A percentile compares a stretch with the other conserved stretches of the same genome.
Evolutionary conservation across 495 filamentous ascomycete species (phyloP).

Genomic region (Aspergillus carlsbadensis): DNA sequence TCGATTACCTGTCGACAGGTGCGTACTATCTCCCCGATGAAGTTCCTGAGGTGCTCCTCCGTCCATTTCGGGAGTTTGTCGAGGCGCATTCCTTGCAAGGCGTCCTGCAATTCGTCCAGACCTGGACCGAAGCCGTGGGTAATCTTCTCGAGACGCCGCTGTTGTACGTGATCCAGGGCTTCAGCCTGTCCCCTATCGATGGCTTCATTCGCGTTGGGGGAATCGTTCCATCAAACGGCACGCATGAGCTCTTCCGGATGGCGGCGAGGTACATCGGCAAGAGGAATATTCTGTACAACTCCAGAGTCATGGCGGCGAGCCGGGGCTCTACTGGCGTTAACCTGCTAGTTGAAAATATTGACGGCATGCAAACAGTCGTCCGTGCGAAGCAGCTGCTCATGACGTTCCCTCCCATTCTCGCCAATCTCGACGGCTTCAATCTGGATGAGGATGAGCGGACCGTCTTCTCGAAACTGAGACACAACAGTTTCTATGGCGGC

Average conservation of each 20-base stretch:
- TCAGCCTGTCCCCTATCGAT: conserved; percentile 22
- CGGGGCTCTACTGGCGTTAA: not conserved
- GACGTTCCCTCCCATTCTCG: conserved; percentile 31
- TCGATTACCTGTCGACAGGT: conserved; percentile 34
- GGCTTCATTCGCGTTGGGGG: not conserved
- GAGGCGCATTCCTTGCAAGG: conserved; percentile 40
- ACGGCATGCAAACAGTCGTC: conserved; percentile 25
- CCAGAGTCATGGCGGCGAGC: conserved; percentile 30
- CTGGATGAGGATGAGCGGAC: conserved; percentile 28
- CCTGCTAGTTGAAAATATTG: not conserved
- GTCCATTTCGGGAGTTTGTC: conserved; percentile 44
- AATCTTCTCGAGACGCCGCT: conserved; percentile 39
- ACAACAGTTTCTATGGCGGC: conserved; percentile 33
- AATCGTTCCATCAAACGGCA: not conserved
- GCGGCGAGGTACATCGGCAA: conserved; percentile 18
- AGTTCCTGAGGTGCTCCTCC: conserved; percentile 44
- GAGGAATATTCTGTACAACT: conserved; percentile 36
- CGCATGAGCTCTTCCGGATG: not conserved
- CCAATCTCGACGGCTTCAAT: conserved; percentile 30
- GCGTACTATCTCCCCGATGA: conserved; percentile 37
- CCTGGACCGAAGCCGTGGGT: conserved; percentile 30
- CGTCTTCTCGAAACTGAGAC: conserved; percentile 29
- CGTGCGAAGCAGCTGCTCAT: conserved; percentile 37
- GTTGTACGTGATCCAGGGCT: conserved; percentile 40
- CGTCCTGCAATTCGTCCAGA: conserved; percentile 24